Base-by-base conservation (phyloP, 176 grass and related monocot genomes). In the Zoysia japonica region DNA sequence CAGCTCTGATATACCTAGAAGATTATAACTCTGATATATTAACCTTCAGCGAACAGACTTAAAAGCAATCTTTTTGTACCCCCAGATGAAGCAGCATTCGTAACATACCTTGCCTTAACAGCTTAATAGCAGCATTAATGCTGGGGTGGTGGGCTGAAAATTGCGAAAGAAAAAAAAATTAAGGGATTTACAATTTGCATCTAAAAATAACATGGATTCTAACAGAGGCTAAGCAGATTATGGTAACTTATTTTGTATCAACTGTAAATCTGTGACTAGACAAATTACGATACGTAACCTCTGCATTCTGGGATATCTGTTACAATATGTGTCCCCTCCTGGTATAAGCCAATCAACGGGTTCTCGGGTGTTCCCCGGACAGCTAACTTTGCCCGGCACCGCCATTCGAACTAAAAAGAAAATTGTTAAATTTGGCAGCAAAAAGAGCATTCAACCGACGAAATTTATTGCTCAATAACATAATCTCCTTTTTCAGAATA, bases 311-410 rank as follows among this genome's bases (percentile, higher is more conserved):
- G 92, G 76, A 98, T 98, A 87, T 98, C 88, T 60, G 86, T 70
- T 45, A 94, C 73, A 63, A 67, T 65, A 83, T 98, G 95, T n/a
- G 92, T 94, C 60, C 90, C 95, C 89, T 94, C 95, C 72, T 98
- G 80, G 65, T 98, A 98, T 73, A 98, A 81, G 38, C 92, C 95
- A 76, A 98, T 84, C 83, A 94, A 65, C 0, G 90, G 95, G 28
- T 8, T 90, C 57, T 92, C 77, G 61, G 90, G 71, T 82, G 87
- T 89, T 83, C 95, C 95, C 79, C 92, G 95, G 43, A 98, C 88
- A 13, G 86, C 95, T 67, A 98, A 70, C 81, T 98, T 98, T 77
- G 95, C 95, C 9, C 92, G 92, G 59, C 95, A 98, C 82, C 95
- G 78, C 95, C 95, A 98, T 83, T 94, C 88, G n/a, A 67, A 89